phyloP scores from a whole-genome alignment of 176 grass and related monocot species.

The Rhipidocladum racemiflorum region DNA sequence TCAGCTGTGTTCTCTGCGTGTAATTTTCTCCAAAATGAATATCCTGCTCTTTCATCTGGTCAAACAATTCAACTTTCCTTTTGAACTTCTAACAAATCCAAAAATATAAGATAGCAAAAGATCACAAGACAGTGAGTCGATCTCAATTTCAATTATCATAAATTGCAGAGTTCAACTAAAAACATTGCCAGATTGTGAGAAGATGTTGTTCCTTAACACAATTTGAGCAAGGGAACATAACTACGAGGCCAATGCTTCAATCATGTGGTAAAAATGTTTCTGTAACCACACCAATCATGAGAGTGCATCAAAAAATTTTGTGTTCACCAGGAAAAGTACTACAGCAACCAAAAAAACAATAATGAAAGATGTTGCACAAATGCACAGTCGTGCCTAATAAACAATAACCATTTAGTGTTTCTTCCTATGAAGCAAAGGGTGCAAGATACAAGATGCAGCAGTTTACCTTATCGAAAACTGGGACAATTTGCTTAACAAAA shows the following conservation, averaged over 20 bases:
- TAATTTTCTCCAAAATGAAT: not conserved
- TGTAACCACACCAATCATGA: not conserved
- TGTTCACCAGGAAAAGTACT: not conserved
- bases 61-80: not conserved
- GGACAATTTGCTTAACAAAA: constrained; percentile 86
- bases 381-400: not conserved
- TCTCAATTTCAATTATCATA: not conserved
- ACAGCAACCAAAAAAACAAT: not conserved
- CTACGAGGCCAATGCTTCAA: not conserved
- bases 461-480: constrained; percentile 94
- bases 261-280: not conserved
- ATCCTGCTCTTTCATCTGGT: not conserved
- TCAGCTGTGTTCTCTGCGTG: not conserved
- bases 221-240: not conserved
- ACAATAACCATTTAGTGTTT: not conserved
- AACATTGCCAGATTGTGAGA: not conserved
- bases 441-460: constrained; percentile 29
- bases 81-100: not conserved
- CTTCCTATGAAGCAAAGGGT: constrained; percentile 5
- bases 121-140: not conserved
- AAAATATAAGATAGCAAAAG: not conserved
- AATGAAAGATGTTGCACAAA: not conserved
- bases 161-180: not conserved
- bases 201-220: not conserved
- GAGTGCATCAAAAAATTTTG: not conserved